A percentile compares a stretch with the other conserved stretches of the same genome.
Conservation (phyloP, 805 yeast species). For the Wickerhamiella musiphila region DNA sequence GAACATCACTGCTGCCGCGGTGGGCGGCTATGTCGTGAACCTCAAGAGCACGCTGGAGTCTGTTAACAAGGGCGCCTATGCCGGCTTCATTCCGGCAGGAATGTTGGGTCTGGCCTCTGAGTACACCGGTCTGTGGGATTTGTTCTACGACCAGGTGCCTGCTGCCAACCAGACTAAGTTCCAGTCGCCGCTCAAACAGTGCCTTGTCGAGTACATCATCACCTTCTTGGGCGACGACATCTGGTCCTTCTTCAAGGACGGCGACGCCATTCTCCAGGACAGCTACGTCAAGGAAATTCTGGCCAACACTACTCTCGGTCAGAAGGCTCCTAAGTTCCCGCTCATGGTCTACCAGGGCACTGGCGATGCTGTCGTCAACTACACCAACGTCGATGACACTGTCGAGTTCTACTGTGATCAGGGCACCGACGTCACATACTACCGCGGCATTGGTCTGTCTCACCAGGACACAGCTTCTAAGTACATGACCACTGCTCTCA, state of each 20-base stretch:
- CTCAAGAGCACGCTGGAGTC: conserved; percentile 9
- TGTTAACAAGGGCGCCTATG: conserved; percentile 9
- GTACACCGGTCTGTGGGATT: conserved; percentile 9
- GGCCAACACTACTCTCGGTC: conserved; percentile 9
- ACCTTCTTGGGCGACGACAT: conserved; percentile 9
- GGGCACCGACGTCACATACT: conserved; percentile 13
- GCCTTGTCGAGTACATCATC: conserved; percentile 8
- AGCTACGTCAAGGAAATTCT: conserved; percentile 4
- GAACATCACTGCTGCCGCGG: conserved; percentile 2
- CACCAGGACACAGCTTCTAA: conserved; percentile 10
- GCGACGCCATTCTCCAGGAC: conserved; percentile 9
- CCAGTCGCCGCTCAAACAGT: conserved; percentile 6
- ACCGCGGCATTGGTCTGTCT: conserved; percentile 6
- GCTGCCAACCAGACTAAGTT: conserved; percentile 2
- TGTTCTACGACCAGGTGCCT: conserved; percentile 3
- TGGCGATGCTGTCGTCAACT: conserved; percentile 13
- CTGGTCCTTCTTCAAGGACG: conserved; percentile 10
- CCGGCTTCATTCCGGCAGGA: conserved; percentile 16
- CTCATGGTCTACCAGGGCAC: conserved; percentile 14
- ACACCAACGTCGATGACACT: conserved; percentile 8
- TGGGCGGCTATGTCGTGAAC: conserved; percentile 6
- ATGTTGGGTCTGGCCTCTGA: conserved; percentile 14
- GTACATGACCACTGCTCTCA: conserved; percentile 7
- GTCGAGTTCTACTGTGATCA: conserved; percentile 4
- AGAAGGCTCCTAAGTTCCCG: conserved; percentile 9